phyloP scores from a whole-genome alignment of 352 stramenopile species.

The Lagenidium giganteum region DNA sequence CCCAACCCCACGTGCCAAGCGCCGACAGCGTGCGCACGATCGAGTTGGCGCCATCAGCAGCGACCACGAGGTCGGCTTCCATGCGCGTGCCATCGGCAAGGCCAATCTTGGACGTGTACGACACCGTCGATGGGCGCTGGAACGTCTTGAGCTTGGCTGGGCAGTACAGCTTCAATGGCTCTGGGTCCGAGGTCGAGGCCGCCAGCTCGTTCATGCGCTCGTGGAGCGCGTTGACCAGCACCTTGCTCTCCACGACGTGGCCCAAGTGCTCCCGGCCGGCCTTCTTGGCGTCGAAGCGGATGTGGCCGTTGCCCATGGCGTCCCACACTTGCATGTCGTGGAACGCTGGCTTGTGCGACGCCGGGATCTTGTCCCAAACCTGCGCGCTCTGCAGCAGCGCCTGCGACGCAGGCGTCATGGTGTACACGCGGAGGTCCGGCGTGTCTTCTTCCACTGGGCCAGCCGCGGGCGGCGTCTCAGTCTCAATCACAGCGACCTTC shows the following conservation, averaged over 20 bases:
- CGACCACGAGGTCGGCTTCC: constrained; percentile 77
- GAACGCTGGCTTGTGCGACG: constrained; percentile 61
- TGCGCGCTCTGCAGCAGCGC: constrained; percentile 62
- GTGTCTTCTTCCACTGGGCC: constrained; percentile 48
- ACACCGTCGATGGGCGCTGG: constrained; percentile 38
- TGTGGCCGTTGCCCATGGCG: constrained; percentile 83
- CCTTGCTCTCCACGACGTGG: constrained; percentile 84
- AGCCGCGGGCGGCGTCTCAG: constrained; percentile 28
- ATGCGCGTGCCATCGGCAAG: constrained; percentile 71
- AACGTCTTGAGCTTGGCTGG: constrained; percentile 83
- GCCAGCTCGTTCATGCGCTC: constrained; percentile 80
- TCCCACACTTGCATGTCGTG: constrained; percentile 91
- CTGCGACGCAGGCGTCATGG: constrained; percentile 84
- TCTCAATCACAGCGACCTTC: constrained; percentile 73
- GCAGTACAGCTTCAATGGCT: constrained; percentile 67
- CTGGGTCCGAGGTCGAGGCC: constrained; percentile 27
- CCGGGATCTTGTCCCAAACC: constrained; percentile 74
- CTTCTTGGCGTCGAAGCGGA: constrained; percentile 83
- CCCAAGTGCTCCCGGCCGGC: constrained; percentile 54
- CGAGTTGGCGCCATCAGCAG: constrained; percentile 86
- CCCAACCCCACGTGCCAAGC: constrained; percentile 87
- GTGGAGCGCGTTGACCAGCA: constrained; percentile 82
- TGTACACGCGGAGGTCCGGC: constrained; percentile 87
- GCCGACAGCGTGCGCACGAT: constrained; percentile 81
- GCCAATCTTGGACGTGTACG: constrained; percentile 46